Evolutionary conservation across 1,284 basidiomycete species (phyloP), one percentile per base, ranked within the genome.

Genomic region (Rhodotorula sp.): DNA sequence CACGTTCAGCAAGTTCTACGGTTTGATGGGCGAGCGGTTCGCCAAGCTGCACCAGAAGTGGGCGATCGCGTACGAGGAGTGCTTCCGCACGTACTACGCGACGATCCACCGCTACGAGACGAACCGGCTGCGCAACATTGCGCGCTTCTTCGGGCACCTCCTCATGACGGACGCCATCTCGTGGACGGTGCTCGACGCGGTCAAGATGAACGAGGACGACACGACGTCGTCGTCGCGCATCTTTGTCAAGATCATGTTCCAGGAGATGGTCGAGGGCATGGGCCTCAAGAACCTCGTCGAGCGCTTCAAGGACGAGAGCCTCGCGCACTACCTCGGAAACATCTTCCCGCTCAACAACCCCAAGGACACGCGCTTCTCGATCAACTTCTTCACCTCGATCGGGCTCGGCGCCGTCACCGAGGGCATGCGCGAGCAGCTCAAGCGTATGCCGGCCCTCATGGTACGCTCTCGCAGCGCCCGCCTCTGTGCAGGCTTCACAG

Each of bases 71-170:
- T 92, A 93, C 80, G 93, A 98, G 80, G 83, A 89, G 72, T 91
- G 93, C 7, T 99, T 98, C 84, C 83, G 83, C 58, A 92, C 88
- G 78, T 99, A 98, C 83, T 99, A 95, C 84, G 90, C 89, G 41
- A 98, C 96, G 8, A 95, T 99, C 77, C 96, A 99, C 83, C 91
- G 97, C 65, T 99, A 98, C 83, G 96, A 99, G 83, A 97, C 96
- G 34, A 99, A 98, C 82, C 91, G 95, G 27, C 85, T 99, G 59
- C 92, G 96, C 70, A 99, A 99, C 81, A 97, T 99, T 77, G 92
- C 92, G 8, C 88, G 94, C 52, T 93, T 99, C 85, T 98, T 99
- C 78, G 96, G 96, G 1, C 92, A 96, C 79, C 84, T 96, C 41
- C 78, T 97, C 73, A 89, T 89, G 17, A 89, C 88, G 16, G 96